Conservation (phyloP, 1,284 basidiomycete genomes). For the Neolentinus lepideus region DNA sequence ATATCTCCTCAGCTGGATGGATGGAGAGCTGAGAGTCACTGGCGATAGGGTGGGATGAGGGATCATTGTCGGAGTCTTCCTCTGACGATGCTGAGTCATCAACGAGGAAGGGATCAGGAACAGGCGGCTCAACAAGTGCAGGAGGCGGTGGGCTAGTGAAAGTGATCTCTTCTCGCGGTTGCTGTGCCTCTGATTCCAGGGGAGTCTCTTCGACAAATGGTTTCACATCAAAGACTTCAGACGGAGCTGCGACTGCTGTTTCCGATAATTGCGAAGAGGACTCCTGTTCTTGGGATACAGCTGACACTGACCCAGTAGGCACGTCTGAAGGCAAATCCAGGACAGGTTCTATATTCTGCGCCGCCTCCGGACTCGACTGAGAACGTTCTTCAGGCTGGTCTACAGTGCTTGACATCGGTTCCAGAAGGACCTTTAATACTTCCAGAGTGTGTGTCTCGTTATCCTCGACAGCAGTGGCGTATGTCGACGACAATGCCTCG, state of each 20-base stretch:
- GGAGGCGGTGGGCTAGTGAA: slow-evolving; percentile 2
- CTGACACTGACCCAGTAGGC: background rate
- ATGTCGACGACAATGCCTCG: background rate
- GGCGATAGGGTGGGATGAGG: slow-evolving; percentile 17
- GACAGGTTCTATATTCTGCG: background rate
- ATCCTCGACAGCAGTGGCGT: background rate
- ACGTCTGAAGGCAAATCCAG: background rate
- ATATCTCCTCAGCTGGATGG: slow-evolving; percentile 17
- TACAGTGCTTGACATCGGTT: background rate
- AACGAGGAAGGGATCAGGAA: slow-evolving; percentile 51
- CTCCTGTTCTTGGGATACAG: background rate
- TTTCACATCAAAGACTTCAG: background rate
- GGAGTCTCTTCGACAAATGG: background rate
- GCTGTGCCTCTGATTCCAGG: background rate
- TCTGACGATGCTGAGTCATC: slow-evolving; percentile 28
- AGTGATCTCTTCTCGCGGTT: background rate
- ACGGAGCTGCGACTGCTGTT: background rate
- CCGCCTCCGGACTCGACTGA: background rate
- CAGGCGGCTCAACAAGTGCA: slow-evolving; percentile 31
- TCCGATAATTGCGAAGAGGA: background rate
- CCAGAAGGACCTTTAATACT: background rate
- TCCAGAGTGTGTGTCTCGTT: background rate
- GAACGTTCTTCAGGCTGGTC: background rate
- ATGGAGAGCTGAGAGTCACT: slow-evolving; percentile 9
- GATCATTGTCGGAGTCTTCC: slow-evolving; percentile 23